Conservation (phyloP, 371 early-diverging fungal genomes). For the Lichtheimia ornata region DNA sequence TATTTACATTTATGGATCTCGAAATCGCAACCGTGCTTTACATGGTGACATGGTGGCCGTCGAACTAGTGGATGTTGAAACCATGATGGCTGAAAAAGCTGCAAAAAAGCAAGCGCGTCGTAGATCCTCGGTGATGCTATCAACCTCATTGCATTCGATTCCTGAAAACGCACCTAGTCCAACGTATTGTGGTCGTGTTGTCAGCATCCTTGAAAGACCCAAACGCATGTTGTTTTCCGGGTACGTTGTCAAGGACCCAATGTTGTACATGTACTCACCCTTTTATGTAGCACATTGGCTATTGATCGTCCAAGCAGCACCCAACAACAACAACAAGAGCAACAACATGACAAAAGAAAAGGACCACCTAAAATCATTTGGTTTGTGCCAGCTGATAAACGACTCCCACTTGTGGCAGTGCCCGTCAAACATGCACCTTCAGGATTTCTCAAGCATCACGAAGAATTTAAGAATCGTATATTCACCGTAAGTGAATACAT, state of each 20-base stretch:
- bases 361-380: slow-evolving; percentile 45
- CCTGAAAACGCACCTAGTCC: slow-evolving; percentile 19
- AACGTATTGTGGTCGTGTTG: slow-evolving; percentile 38
- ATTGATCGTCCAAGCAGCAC: slow-evolving; percentile 28
- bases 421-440: slow-evolving; percentile 40
- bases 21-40: slow-evolving; percentile 73
- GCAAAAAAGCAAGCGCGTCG: slow-evolving; percentile 29
- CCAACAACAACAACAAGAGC: slow-evolving; percentile 11
- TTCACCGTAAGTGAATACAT: slow-evolving; percentile 27
- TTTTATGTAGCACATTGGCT: slow-evolving; percentile 25
- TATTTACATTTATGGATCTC: slow-evolving; percentile 64
- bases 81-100: slow-evolving; percentile 36
- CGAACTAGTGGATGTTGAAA: slow-evolving; percentile 53
- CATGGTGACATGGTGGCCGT: slow-evolving; percentile 75
- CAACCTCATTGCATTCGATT: slow-evolving; percentile 20
- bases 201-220: slow-evolving; percentile 36
- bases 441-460: slow-evolving; percentile 34
- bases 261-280: neutral
- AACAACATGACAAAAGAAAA: slow-evolving; percentile 26
- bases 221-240: slow-evolving; percentile 33
- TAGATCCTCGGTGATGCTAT: slow-evolving; percentile 15
- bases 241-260: slow-evolving; percentile 19
- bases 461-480: slow-evolving; percentile 37
- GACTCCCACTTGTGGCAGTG: slow-evolving; percentile 64
- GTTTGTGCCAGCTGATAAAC: slow-evolving; percentile 68